phyloP scores from a whole-genome alignment of 495 filamentous ascomycete genomes.

The Penicillium waksmanii region DNA sequence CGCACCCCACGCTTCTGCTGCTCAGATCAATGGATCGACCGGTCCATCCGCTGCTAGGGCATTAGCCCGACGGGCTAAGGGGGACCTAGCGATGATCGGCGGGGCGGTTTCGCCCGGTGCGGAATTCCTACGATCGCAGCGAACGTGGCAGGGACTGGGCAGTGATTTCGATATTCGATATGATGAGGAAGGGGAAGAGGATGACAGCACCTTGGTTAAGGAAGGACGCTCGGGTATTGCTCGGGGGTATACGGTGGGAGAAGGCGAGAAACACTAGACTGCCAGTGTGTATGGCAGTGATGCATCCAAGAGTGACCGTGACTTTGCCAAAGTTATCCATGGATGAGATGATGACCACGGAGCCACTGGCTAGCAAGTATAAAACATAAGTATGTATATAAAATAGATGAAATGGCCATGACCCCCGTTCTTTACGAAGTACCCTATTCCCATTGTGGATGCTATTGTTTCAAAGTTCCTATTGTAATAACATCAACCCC shows the following conservation, averaged over 20 bases:
- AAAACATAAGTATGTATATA: too few relatives aligned
- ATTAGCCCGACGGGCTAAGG: slow-evolving; percentile 63
- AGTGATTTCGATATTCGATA: slow-evolving; percentile 78
- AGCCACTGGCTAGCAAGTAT: too few relatives aligned
- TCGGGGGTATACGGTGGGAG: slow-evolving; percentile 83
- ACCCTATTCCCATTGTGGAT: too few relatives aligned
- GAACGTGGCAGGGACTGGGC: slow-evolving; percentile 91
- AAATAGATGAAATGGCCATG: too few relatives aligned
- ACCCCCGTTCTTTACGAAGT: too few relatives aligned
- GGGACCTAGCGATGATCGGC: slow-evolving; percentile 75
- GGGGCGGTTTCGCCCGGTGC: slow-evolving; percentile 87
- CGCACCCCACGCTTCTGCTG: slow-evolving; percentile 34
- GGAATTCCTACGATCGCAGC: slow-evolving; percentile 77
- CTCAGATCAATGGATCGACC: slow-evolving; percentile 36
- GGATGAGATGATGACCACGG: too few relatives aligned
- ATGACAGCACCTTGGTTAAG: slow-evolving; percentile 62
- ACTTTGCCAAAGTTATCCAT: too few relatives aligned
- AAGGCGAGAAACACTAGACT: slow-evolving; percentile 44
- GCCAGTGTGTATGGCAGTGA: slow-evolving; percentile 1
- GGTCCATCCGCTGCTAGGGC: slow-evolving; percentile 43
- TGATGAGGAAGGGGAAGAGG: slow-evolving; percentile 60
- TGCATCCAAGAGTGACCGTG: too few relatives aligned
- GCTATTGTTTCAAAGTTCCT: neutral
- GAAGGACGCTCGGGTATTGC: slow-evolving; percentile 89
- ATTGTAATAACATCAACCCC: neutral